These are phyloP conservation scores for Viridothelium virens DNA, from an alignment of 495 filamentous ascomycete genomes.

Conservation along the genomic window DNA sequence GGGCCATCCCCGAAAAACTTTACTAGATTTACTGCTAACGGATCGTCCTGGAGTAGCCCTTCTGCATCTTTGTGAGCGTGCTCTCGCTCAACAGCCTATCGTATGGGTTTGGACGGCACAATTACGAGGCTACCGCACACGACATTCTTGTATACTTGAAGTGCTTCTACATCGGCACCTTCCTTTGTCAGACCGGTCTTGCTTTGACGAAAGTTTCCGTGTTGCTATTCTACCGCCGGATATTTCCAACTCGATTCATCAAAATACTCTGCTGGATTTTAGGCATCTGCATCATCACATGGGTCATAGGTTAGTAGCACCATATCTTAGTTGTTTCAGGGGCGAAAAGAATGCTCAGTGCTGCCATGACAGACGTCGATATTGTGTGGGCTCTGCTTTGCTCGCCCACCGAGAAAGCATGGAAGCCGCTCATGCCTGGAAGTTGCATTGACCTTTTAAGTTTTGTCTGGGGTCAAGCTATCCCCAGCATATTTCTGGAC, in stretches of 20 bases:
- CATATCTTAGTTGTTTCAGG: neutral
- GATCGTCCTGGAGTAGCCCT: neutral
- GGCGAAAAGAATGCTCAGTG: neutral
- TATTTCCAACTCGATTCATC: neutral
- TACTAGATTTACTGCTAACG: neutral
- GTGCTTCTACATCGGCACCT: neutral
- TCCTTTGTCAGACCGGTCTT: neutral
- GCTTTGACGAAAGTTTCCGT: neutral
- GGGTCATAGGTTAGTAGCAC: neutral
- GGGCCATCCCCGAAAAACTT: neutral
- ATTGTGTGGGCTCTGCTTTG: neutral
- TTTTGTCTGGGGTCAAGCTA: neutral
- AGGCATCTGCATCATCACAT: neutral
- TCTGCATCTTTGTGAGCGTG: neutral
- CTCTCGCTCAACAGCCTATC: neutral
- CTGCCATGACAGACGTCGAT: neutral
- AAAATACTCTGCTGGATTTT: neutral
- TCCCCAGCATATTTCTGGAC: neutral
- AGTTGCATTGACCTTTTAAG: neutral
- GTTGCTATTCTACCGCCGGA: slow-evolving; percentile 6
- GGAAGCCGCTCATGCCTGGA: neutral
- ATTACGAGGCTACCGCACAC: neutral
- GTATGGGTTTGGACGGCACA: neutral
- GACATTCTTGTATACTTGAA: neutral
- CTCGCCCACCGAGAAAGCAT: no score